Percentiles rank a stretch among this genome's conserved stretches.
phyloP scores from a whole-genome alignment of 2,329 filamentous ascomycete genomes.

The Fusarium secorum region DNA sequence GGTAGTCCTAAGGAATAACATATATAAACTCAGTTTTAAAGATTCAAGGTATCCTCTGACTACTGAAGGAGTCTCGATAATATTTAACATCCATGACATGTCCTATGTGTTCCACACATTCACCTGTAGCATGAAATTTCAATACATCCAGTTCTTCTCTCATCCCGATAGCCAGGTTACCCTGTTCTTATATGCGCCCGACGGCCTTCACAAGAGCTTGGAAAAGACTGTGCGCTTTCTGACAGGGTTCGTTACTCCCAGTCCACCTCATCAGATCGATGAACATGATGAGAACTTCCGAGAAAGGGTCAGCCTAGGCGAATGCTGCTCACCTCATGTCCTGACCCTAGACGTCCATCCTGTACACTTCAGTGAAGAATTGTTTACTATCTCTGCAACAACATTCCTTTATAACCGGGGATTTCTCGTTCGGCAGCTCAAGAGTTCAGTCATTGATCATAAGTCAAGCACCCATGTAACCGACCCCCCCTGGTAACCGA shows the following conservation, averaged over 20 bases:
- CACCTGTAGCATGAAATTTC: not conserved
- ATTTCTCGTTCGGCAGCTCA: not conserved
- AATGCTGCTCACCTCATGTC: not conserved
- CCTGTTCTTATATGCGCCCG: not conserved
- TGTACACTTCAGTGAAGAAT: not conserved
- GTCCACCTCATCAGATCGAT: not conserved
- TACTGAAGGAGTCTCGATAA: no score
- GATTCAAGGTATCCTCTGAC: no score
- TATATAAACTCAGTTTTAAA: no score
- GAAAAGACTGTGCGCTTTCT: not conserved
- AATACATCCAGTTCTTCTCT: not conserved
- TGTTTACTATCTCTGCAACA: not conserved
- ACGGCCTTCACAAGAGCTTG: not conserved
- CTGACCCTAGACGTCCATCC: not conserved
- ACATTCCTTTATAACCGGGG: not conserved
- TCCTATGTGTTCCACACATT: no score
- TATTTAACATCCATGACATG: no score
- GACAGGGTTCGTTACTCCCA: not conserved
- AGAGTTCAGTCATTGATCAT: not conserved
- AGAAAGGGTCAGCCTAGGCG: not conserved
- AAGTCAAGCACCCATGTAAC: no score
- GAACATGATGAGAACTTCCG: not conserved
- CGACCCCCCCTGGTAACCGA: no score
- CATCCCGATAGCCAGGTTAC: not conserved
- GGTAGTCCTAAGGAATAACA: no score